Percentiles rank a stretch among this genome's conserved stretches.
These are phyloP conservation scores for Leccinum incarnatum DNA, from an alignment of 768 basidiomycete genomes.

Conservation along the genomic window DNA sequence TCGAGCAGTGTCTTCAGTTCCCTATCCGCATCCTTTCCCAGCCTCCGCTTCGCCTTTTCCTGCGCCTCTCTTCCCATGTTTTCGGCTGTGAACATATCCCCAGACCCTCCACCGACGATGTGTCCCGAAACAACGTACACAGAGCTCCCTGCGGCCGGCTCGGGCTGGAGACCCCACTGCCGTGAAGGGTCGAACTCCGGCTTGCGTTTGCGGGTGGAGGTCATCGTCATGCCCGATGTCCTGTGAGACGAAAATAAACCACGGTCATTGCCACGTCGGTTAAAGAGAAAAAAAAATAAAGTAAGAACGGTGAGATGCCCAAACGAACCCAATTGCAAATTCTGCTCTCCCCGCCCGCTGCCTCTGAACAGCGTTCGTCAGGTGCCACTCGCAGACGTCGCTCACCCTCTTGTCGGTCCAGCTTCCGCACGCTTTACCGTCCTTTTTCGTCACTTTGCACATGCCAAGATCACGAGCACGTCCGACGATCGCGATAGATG, in stretches of 20 bases:
- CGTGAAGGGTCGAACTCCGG: conserved; percentile 61
- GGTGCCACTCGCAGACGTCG: conserved; percentile 90
- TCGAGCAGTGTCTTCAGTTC: conserved; percentile 58
- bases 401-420: conserved; percentile 91
- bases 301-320: background rate
- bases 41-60: conserved; percentile 65
- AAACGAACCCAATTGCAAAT: conserved; percentile 73
- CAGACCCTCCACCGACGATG: conserved; percentile 51
- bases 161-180: conserved; percentile 76
- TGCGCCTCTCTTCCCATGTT: conserved; percentile 78
- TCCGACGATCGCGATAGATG: conserved; percentile 82
- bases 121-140: conserved; percentile 86
- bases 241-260: conserved; percentile 34
- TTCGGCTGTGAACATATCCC: conserved; percentile 56
- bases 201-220: conserved; percentile 47
- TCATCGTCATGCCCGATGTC: conserved; percentile 66
- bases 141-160: conserved; percentile 36
- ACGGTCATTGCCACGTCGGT: background rate
- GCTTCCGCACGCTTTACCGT: conserved; percentile 76
- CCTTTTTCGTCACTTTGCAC: conserved; percentile 73
- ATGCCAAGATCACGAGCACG: conserved; percentile 83
- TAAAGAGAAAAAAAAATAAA: background rate
- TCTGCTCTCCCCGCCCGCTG: conserved; percentile 78
- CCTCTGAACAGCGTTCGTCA: conserved; percentile 76
- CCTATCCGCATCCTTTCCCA: conserved; percentile 58